Evolutionary conservation across 2,329 filamentous ascomycete genomes (phyloP), one percentile per base, ranked within the genome.

Genomic region (Coniosporium tulheliwenetii): DNA sequence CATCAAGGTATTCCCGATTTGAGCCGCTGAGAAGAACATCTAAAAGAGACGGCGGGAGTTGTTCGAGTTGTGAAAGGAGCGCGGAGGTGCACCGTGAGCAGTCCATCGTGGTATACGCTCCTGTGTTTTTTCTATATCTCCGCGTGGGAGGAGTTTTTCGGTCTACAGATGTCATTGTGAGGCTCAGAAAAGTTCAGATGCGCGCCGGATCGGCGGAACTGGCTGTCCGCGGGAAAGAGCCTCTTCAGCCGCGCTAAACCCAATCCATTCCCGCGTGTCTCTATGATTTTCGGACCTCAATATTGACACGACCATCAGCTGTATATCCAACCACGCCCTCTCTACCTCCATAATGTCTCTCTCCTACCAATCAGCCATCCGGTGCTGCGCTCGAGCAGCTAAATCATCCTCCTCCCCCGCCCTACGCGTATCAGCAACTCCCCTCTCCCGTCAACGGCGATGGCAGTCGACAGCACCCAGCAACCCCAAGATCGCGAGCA

Each of bases 401-500:
- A 52, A 51, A 44, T 51, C 52, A 33, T 49, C 51, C 30, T 39
- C 37, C 16, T 15, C 38, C 26, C 37, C 44, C 30, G 32, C 38
- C 40, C 30, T 30, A 42, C 42, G 36, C 10, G 16, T 10, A 12
- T 15, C 36, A 37, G 16, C 13, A 12, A 52, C 51, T 48, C 52
- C 54, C 47, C 52, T 15, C 36, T 15, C 50, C 58, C 47, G 52
- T 30, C 41, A 76, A 58, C 77, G 82, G 66, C 78, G 91, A 75
- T 87, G 85, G 81, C 83, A 91, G 65, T 89, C 85, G 47, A 87
- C 85, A 52, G 69, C 70, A 41, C 57, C 61, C 38, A 41, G 64
- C 69, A 93, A 84, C 66, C 86, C 91, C 47, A 98, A 98, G 75
- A 94, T 99, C 55, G 65, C 79, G 52, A 77, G 75, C 44, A 98